Base-by-base conservation (phyloP, 371 early-diverging fungal species). In the Entomophthora muscae region DNA sequence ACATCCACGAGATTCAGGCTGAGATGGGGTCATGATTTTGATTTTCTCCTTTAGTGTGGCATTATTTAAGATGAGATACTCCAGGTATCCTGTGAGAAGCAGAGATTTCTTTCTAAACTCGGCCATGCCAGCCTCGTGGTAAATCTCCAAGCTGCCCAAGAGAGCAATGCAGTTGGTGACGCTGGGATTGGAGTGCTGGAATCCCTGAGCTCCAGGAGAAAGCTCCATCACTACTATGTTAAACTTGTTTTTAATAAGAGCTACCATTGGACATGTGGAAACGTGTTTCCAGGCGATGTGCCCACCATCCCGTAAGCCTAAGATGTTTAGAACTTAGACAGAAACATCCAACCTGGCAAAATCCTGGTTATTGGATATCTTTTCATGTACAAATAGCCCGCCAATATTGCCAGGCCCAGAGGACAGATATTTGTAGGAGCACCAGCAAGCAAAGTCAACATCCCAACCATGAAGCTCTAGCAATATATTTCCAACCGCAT, bases 361-460 rank as follows among this genome's bases (percentile, higher is more conserved):
- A 53, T 70, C 69, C 32, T 65, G 66, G 65, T 81, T 77, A 28
- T 75, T 65, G 10, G 80, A 81, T 65, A 88, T 79, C 62, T 80
- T 81, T 66, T 86, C 81, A 64, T 94, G 91, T 3, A 94, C 82
- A 69, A 90, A 94, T 17, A 89, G 75, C 1, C 90, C 90, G 24
- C 83, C 93, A 65, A 98, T 94, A 32, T 89, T 88, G 56, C 98
- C 98, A 0, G 96, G 91, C 7, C 97, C 95, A 0, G 93, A 79
- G 69, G 94, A 94, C 55, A 98, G 73, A 70, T 98, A 98, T 72
- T 98, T 98, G 82, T 97, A 97, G 1, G 92, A 83, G 76, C 96
- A 97, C 97, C 97, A 97, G 65, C 85, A 84, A n/a, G 96, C 98
- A 78, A 96, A 96, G 67, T 98, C 98, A 3, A 94, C 95, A 53